Percentiles rank a stretch among this genome's conserved stretches.
These are phyloP conservation scores for Neohortaea acidophila DNA, from an alignment of 495 filamentous ascomycete genomes.

Conservation along the genomic window DNA sequence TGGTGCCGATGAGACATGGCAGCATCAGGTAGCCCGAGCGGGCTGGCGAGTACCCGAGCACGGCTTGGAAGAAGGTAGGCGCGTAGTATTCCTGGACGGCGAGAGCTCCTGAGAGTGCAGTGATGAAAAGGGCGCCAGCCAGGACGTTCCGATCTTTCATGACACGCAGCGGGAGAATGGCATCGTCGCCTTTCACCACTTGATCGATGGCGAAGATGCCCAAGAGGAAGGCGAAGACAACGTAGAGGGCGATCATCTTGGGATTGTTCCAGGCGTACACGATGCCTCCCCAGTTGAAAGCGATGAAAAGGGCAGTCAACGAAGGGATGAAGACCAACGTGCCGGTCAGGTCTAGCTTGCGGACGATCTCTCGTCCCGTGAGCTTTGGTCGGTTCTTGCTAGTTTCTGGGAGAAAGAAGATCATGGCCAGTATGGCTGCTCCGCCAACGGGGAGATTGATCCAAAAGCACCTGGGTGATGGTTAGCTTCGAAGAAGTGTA, in stretches of 20 bases:
- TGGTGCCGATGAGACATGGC: conserved; percentile 23
- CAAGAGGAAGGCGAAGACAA: conserved; percentile 10
- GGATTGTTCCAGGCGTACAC: conserved; percentile 34
- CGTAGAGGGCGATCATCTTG: conserved; percentile 12
- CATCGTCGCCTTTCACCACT: conserved; percentile 12
- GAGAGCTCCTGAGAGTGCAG: conserved; percentile 8
- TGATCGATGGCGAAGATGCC: conserved; percentile 13
- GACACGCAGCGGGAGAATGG: conserved; percentile 13
- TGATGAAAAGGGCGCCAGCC: conserved; percentile 2
- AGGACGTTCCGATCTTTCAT: conserved; percentile 8
- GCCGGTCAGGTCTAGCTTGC: conserved; percentile 34
- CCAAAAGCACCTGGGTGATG: conserved; percentile 6
- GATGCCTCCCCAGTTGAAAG: conserved; percentile 39
- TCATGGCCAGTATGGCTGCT: conserved; percentile 5
- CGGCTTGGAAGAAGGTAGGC: conserved; percentile 16
- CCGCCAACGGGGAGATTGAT: conserved; percentile 18
- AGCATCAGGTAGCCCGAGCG: conserved; percentile 17
- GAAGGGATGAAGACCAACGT: conserved; percentile 31
- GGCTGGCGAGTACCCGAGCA: background rate
- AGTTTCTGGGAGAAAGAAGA: conserved; percentile 14
- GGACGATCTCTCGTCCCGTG: conserved; percentile 6
- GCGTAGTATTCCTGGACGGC: conserved; percentile 14
- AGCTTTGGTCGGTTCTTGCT: conserved; percentile 8
- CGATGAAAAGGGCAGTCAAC: conserved; percentile 34
- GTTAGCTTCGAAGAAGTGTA: background rate